Conservation (phyloP, 75 land plant species). For the Sequoia sempervirens region DNA sequence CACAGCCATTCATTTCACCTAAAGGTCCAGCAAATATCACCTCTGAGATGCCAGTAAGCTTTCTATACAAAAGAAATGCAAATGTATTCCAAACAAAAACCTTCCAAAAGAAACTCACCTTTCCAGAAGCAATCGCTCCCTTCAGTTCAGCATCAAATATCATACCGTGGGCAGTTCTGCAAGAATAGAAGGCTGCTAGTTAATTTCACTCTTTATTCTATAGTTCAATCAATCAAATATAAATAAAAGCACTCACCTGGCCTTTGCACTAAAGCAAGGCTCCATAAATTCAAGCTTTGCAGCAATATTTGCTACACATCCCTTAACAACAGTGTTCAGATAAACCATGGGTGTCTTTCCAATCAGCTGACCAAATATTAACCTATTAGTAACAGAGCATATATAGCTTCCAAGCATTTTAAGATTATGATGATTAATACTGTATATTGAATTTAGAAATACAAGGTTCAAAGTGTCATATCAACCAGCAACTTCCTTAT, state of each 20-base stretch:
- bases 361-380: conserved; percentile 41
- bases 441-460: neutral
- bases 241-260: conserved; percentile 41
- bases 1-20: neutral
- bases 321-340: conserved; percentile 72
- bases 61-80: neutral
- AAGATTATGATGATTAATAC: neutral
- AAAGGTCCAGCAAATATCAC: neutral
- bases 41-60: neutral
- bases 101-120: conserved; percentile 29
- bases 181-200: neutral
- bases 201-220: neutral
- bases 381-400: conserved; percentile 5
- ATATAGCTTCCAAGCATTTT: neutral
- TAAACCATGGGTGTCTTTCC: conserved; percentile 78
- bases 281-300: conserved; percentile 91
- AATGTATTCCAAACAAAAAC: neutral
- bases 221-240: neutral
- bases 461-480: neutral
- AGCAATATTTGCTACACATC: conserved; percentile 74
- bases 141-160: conserved; percentile 62
- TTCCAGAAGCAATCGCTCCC: conserved; percentile 54
- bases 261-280: conserved; percentile 85
- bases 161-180: conserved; percentile 46
- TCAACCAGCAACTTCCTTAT: neutral